Evolutionary conservation across 2,329 filamentous ascomycete species (phyloP), one percentile per base, ranked within the genome.

Genomic region (Diaporthe citriasiana): DNA sequence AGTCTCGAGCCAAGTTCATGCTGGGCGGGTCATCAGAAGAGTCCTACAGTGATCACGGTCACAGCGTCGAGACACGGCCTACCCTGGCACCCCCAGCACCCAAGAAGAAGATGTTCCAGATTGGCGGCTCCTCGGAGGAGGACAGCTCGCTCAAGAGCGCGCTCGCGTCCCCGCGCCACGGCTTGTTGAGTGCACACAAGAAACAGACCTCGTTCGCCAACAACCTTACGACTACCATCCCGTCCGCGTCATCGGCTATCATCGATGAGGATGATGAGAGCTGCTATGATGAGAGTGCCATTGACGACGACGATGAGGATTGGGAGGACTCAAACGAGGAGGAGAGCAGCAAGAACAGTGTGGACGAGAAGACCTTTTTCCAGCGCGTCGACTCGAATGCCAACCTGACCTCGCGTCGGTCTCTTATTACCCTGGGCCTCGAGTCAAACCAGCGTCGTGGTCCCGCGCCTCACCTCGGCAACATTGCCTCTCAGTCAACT

Each of bases 391-490:
- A 98, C 82, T 98, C 95, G 53, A 92, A 92, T 82, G 91, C 92
- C 10, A 94, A 98, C 80, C 87, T 98, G 35, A 93, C 93, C 3
- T 97, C 96, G 1, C 92, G 94, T 65, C 93, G 93, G 68, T 98
- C 96, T 2, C 90, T 98, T 53, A 93, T 99, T 77, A 98, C 95
- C 0, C 92, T 96, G 70, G 93, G 96, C 88, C 91, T 99, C 81
- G 93, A 87, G 17, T 92, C 97, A 80, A 93, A 91, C 77, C 93
- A 94, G 82, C 92, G 93, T 68, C 89, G 92, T 63, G 88, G 87
- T 79, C n/a, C 35, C 19, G 60, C 45, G 8, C n/a, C 45, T 38
- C 92, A 87, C 71, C 88, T 96, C n/a, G 89, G 91, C 76, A 92
- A 92, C 81, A 89, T 88, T 70, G 92, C 92, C 33, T 84, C 92